A percentile compares a stretch with the other conserved stretches of the same genome.
These are phyloP conservation scores for Mycosphaerella sp. DNA, from an alignment of 2,329 filamentous ascomycete species.

Conservation along the genomic window DNA sequence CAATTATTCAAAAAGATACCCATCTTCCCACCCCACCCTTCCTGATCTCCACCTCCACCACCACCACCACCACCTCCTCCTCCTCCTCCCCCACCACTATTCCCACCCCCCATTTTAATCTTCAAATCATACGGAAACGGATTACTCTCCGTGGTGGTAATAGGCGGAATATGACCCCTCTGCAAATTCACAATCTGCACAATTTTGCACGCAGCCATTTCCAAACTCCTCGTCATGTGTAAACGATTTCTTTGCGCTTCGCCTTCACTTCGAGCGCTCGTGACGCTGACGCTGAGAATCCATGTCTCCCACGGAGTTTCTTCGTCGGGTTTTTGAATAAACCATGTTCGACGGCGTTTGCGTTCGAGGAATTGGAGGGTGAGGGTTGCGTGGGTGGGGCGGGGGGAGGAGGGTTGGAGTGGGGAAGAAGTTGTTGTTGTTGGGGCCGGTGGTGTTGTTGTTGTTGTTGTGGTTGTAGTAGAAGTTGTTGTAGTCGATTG, in stretches of 20 bases:
- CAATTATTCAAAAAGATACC: slow-evolving; percentile 14
- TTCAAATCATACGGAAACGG: slow-evolving; percentile 93
- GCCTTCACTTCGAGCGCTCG: slow-evolving; percentile 77
- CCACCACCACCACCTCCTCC: neutral
- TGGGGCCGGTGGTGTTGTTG: too few relatives aligned
- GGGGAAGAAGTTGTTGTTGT: neutral
- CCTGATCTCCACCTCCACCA: slow-evolving; percentile 1
- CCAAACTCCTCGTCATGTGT: slow-evolving; percentile 84
- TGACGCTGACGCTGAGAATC: slow-evolving; percentile 89
- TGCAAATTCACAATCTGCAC: slow-evolving; percentile 78
- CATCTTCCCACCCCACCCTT: slow-evolving; percentile 13
- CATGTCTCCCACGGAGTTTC: slow-evolving; percentile 97
- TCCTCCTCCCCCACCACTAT: neutral
- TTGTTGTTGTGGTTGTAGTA: slow-evolving; percentile 6
- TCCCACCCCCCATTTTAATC: slow-evolving; percentile 50
- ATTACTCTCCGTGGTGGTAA: slow-evolving; percentile 84
- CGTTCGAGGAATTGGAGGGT: slow-evolving; percentile 94
- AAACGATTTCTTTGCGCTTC: slow-evolving; percentile 82
- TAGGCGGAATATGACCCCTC: slow-evolving; percentile 94
- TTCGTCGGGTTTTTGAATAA: slow-evolving; percentile 74
- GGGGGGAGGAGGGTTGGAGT: slow-evolving; percentile 24
- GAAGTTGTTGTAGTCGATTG: slow-evolving; percentile 22
- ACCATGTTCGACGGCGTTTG: slow-evolving; percentile 71
- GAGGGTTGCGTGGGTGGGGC: slow-evolving; percentile 56
- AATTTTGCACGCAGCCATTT: slow-evolving; percentile 83